Evolutionary conservation across 2,329 filamentous ascomycete genomes (phyloP).

Genomic region (Beauveria caledonica): DNA sequence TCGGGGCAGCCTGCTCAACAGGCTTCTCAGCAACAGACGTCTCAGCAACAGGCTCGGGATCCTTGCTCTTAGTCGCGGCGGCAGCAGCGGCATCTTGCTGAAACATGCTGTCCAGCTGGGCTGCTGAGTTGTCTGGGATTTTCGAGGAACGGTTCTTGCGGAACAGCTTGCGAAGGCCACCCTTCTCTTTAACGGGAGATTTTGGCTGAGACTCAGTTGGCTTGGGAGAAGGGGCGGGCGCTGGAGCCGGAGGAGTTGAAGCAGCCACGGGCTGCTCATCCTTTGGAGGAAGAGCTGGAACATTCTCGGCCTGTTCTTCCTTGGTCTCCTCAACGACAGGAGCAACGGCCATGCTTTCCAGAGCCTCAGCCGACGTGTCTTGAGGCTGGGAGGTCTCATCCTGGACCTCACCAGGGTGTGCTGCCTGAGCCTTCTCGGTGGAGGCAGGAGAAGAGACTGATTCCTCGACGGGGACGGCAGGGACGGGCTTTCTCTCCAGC

Average conservation of each 20-base stretch:
- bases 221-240: constrained; percentile 19
- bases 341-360: not conserved
- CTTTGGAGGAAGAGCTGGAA: constrained; percentile 19
- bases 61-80: constrained; percentile 17
- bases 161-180: constrained; percentile 58
- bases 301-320: not conserved
- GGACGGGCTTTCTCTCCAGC: not conserved
- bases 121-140: constrained; percentile 44
- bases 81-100: constrained; percentile 25
- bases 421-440: not conserved
- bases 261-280: constrained; percentile 13
- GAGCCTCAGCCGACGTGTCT: not conserved
- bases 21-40: not conserved
- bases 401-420: not conserved
- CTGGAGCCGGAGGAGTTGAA: constrained; percentile 25
- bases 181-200: constrained; percentile 30
- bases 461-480: not conserved
- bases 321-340: not conserved
- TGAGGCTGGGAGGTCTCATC: not conserved
- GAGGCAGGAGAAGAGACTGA: not conserved
- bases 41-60: constrained; percentile 16
- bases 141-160: constrained; percentile 54
- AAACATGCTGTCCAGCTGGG: constrained; percentile 44
- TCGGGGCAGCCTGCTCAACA: not conserved
- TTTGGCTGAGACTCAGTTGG: not conserved